Evolutionary conservation across 2,329 filamentous ascomycete species (phyloP).

Genomic region (Penicillium sp.): DNA sequence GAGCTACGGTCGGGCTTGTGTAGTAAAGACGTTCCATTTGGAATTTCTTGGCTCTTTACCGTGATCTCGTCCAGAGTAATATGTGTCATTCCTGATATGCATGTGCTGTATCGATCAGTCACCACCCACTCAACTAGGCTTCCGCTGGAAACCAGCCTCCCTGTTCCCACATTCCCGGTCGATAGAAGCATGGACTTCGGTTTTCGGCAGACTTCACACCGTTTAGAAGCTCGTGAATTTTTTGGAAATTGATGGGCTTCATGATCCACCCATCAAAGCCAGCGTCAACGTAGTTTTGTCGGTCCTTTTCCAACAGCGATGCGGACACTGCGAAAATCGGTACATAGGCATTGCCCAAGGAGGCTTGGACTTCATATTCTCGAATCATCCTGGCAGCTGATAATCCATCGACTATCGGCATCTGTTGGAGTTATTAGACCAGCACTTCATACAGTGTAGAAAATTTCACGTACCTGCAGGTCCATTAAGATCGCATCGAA

Average conservation of each 20-base stretch:
- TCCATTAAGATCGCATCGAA: constrained; percentile 90
- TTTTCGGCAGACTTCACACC: constrained; percentile 66
- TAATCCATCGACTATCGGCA: constrained; percentile 88
- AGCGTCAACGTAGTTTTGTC: constrained; percentile 67
- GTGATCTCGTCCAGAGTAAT: not conserved
- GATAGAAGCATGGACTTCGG: constrained; percentile 66
- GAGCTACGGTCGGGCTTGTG: no score
- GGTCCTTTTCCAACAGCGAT: constrained; percentile 71
- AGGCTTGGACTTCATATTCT: constrained; percentile 58
- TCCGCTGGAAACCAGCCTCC: constrained; percentile 76
- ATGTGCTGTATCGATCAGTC: not conserved
- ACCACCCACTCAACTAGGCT: not conserved
- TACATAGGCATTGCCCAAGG: constrained; percentile 55
- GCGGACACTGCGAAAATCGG: constrained; percentile 88
- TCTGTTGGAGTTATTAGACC: constrained; percentile 52
- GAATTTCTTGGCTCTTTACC: no score
- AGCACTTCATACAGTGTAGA: constrained; percentile 9
- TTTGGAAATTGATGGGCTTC: constrained; percentile 81
- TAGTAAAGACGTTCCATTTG: no score
- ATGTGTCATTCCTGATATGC: not conserved
- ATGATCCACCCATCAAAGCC: constrained; percentile 93
- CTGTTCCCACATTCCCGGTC: constrained; percentile 74
- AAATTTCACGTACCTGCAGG: constrained; percentile 68
- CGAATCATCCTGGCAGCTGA: constrained; percentile 82
- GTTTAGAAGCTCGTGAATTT: constrained; percentile 66